Percentiles rank a stretch among this genome's conserved stretches.
Conservation (phyloP, 2,329 filamentous ascomycete species). For the Venturia asperata region DNA sequence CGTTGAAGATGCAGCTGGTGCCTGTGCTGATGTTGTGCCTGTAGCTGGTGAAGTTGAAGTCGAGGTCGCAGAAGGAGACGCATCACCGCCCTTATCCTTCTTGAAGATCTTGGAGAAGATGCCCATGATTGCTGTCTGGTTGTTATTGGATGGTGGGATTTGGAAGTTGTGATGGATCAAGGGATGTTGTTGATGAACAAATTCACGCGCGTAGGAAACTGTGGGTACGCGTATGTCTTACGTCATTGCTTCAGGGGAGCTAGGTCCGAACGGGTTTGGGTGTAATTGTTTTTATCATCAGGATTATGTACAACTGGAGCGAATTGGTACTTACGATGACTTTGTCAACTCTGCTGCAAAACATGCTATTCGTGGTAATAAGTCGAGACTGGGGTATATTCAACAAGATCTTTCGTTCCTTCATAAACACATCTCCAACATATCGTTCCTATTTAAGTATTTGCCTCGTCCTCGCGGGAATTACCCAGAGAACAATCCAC, state of each 20-base stretch:
- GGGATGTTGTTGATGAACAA: conserved; percentile 1
- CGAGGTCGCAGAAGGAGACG: not conserved
- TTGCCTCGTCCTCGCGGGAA: not conserved
- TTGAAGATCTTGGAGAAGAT: conserved; percentile 11
- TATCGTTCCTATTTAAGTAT: not conserved
- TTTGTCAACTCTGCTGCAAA: not conserved
- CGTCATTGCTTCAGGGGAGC: not conserved
- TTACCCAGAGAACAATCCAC: not conserved
- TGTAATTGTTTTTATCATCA: not conserved
- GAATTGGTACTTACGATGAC: not conserved
- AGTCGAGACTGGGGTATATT: not conserved
- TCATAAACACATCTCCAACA: not conserved
- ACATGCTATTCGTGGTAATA: not conserved
- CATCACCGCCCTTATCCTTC: not conserved
- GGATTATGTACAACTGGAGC: not conserved
- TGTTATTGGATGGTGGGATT: not conserved
- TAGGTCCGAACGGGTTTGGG: not conserved
- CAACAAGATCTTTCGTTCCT: not conserved
- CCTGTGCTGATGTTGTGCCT: conserved; percentile 72
- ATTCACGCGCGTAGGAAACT: not conserved
- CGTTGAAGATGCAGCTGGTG: conserved; percentile 1
- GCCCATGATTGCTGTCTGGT: not conserved
- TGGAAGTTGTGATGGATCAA: not conserved
- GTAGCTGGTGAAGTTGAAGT: conserved; percentile 69
- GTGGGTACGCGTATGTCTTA: not conserved